Conservation (phyloP, 148 eudicot genomes). For the Arbutus unedo region DNA sequence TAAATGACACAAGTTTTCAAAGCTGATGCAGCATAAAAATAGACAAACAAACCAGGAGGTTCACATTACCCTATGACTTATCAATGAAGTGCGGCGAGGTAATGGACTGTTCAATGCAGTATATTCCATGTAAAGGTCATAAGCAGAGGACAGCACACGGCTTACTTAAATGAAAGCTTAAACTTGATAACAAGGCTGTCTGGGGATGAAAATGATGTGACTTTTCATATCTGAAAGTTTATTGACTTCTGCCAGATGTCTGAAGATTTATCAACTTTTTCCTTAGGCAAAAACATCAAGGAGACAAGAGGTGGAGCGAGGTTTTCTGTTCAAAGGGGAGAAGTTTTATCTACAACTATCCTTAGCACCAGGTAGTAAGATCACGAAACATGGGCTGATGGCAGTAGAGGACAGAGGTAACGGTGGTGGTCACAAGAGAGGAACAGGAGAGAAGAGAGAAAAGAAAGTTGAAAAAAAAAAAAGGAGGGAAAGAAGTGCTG, state of each 20-base stretch:
- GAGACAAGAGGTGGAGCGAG: not conserved
- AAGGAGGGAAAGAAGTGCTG: not conserved
- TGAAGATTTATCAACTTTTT: not conserved
- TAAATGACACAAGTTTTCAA: not conserved
- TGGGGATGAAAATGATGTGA: not conserved
- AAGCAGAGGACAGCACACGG: conserved; percentile 2
- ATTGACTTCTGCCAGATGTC: not conserved
- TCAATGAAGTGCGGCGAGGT: not conserved
- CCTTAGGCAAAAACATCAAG: not conserved
- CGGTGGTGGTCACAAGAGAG: not conserved
- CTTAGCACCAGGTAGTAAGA: not conserved
- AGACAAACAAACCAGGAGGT: not conserved
- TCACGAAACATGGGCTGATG: not conserved
- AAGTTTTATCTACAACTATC: not conserved
- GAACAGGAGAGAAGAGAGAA: not conserved
- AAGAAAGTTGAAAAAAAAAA: not conserved
- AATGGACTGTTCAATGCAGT: not conserved
- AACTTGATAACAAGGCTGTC: not conserved
- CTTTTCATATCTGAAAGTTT: not conserved
- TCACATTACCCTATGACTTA: not conserved
- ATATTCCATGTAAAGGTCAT: not conserved
- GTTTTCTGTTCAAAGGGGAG: not conserved
- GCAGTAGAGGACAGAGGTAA: not conserved
- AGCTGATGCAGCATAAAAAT: not conserved
- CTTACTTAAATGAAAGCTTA: not conserved